Conservation (phyloP, 75 land plant genomes). For the Larix kaempferi region DNA sequence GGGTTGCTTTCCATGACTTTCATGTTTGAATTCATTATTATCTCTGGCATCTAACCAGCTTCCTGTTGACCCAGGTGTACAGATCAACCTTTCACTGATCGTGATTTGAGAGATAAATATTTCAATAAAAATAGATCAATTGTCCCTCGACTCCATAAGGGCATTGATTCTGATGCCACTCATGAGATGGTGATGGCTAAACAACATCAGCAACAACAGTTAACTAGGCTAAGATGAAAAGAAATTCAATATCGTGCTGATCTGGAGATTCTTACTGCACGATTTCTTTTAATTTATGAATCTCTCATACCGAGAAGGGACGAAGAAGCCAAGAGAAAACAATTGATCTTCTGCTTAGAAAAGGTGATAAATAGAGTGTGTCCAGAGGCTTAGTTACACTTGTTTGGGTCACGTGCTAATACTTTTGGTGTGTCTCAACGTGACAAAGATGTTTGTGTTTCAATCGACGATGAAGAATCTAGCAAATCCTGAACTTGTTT, state of each 20-base stretch:
- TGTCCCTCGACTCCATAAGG: too few species aligned
- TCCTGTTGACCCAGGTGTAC: too few species aligned
- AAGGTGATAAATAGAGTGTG: conserved; percentile 67
- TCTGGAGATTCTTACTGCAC: conserved; percentile 44
- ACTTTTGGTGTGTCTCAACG: conserved; percentile 92
- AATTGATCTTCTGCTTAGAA: conserved; percentile 59
- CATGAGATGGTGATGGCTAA: neutral
- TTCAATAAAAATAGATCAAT: too few species aligned
- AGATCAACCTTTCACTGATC: too few species aligned
- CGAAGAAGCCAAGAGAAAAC: conserved; percentile 65
- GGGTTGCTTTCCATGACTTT: too few species aligned
- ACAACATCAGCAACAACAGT: conserved; percentile 11
- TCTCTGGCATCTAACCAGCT: too few species aligned
- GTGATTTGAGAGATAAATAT: too few species aligned
- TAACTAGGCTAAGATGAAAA: conserved; percentile 34
- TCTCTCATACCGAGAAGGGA: conserved; percentile 79
- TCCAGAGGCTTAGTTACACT: conserved; percentile 68
- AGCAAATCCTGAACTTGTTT: conserved; percentile 80
- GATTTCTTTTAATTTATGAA: conserved; percentile 62
- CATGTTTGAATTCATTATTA: too few species aligned
- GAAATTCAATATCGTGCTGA: conserved; percentile 54
- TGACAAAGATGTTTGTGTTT: conserved; percentile 96
- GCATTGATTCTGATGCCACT: neutral
- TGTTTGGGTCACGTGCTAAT: conserved; percentile 98
- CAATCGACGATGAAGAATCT: conserved; percentile 50